Evolutionary conservation across 768 basidiomycete species (phyloP), one percentile per base, ranked within the genome.

Genomic region (Lentinus tigrinus): DNA sequence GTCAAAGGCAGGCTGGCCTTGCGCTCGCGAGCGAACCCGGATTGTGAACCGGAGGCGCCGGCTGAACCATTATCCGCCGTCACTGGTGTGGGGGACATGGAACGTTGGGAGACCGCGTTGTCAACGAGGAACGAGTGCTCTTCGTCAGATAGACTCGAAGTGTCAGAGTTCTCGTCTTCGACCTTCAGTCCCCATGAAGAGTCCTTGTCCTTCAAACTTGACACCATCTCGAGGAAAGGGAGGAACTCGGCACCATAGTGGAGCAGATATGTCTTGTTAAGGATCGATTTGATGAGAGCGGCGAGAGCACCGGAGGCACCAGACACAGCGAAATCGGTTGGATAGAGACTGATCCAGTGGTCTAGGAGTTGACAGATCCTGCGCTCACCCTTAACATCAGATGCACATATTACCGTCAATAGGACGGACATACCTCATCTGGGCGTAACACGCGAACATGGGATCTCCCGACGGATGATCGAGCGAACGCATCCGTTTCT

Each of bases 191-290:
- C 85, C 91, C 92, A 93, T 7, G 82, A 71, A 23, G 78, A 76
- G 68, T 93, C 90, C 52, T 79, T 78, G 67, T 93, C 91, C n/a
- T 76, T 73, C 24, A 89, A 75, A 34, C 70, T 77, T 4, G 87
- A 78, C 10, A 91, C 75, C 48, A 80, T 75, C 63, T 92, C 89
- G 36, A 91, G 75, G 68, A 94, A 93, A 1, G 90, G 89, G 10
- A 91, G 78, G 64, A 94, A 84, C 65, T 91, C 88, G 14, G 89
- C 85, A 37, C 88, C 92, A 62, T 94, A 94, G 69, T 93, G 91
- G 14, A 92, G 78, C 21, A 93, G 83, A 67, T 93, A 86, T 0
- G 88, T 88, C 70, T 93, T 91, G 49, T 85, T 82, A 9, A 88
- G 78, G 62, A 93, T 87, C 0, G 88, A 91, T 65, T 87, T 89